Evolutionary conservation across 2,329 filamentous ascomycete genomes (phyloP).

Genomic region (Coleophoma crateriformis): DNA sequence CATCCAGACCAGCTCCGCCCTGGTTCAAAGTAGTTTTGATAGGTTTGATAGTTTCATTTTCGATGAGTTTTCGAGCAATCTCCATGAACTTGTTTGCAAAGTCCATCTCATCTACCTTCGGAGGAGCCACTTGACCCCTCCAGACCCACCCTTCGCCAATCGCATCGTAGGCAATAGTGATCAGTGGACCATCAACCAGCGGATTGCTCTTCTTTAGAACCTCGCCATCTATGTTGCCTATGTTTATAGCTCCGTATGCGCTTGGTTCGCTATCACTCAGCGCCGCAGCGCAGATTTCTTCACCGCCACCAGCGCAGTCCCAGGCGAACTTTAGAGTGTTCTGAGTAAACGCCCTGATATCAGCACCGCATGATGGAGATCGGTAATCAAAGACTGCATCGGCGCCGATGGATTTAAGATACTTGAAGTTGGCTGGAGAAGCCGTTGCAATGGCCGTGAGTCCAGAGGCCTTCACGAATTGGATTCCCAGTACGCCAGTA

Average conservation of each 20-base stretch:
- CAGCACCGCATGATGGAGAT: slow-evolving; percentile 30
- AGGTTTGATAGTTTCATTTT: background rate
- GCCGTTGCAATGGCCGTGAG: slow-evolving; percentile 32
- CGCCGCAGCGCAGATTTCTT: background rate
- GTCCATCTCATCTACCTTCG: background rate
- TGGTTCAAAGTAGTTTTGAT: background rate
- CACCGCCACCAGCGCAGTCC: slow-evolving; percentile 33
- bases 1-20: background rate
- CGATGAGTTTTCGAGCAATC: background rate
- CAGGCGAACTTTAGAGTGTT: slow-evolving; percentile 35
- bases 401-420: slow-evolving; percentile 37
- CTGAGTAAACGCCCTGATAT: slow-evolving; percentile 37
- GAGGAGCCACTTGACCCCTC: background rate
- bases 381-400: slow-evolving; percentile 41
- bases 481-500: slow-evolving; percentile 37
- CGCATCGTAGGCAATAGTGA: background rate
- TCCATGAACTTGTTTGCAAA: background rate
- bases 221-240: background rate
- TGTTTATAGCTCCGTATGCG: background rate
- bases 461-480: slow-evolving; percentile 33
- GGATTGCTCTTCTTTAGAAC: background rate
- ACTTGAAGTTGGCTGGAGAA: slow-evolving; percentile 36
- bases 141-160: background rate
- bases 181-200: background rate
- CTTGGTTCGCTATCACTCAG: background rate